A percentile compares a stretch with the other conserved stretches of the same genome.
phyloP scores from a whole-genome alignment of 2,329 filamentous ascomycete genomes.

The Hypoxylon sp. region DNA sequence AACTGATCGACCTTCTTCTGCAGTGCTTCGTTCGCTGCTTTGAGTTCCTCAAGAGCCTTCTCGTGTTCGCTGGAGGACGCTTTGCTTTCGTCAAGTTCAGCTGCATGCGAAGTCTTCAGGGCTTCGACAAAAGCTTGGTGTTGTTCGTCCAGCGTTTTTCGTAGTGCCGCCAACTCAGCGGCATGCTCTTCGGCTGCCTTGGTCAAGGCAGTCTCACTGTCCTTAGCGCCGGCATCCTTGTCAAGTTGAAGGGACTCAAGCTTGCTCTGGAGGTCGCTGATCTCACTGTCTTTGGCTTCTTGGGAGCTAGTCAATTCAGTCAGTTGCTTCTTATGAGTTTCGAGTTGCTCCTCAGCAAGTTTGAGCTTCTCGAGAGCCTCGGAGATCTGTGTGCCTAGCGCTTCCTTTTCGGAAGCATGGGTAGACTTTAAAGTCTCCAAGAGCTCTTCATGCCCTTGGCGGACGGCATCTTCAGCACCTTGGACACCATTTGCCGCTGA shows the following conservation, averaged over 20 bases:
- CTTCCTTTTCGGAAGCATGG: constrained; percentile 63
- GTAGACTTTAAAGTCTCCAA: constrained; percentile 64
- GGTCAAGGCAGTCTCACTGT: constrained; percentile 55
- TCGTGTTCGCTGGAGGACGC: constrained; percentile 62
- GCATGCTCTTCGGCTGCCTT: constrained; percentile 63
- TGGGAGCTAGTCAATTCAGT: constrained; percentile 63
- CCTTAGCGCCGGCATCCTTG: constrained; percentile 56
- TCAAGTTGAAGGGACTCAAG: constrained; percentile 62
- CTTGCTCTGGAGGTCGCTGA: constrained; percentile 63
- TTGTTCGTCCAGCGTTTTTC: constrained; percentile 63
- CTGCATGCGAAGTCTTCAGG: constrained; percentile 66
- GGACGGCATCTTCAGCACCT: constrained; percentile 58
- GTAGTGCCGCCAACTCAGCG: constrained; percentile 64
- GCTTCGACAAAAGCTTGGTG: constrained; percentile 64
- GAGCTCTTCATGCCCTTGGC: constrained; percentile 60
- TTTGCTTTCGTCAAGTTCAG: constrained; percentile 63
- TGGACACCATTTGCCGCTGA: constrained; percentile 56
- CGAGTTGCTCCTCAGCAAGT: constrained; percentile 64
- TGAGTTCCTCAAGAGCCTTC: constrained; percentile 64
- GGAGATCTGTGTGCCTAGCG: constrained; percentile 62
- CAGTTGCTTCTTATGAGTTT: constrained; percentile 63
- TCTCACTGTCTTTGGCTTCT: constrained; percentile 63
- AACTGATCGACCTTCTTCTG: constrained; percentile 69
- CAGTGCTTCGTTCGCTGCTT: constrained; percentile 64
- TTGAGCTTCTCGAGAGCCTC: constrained; percentile 66